These are phyloP conservation scores for Leishmania braziliensis DNA, from an alignment of 208 protist species.

Conservation along the genomic window DNA sequence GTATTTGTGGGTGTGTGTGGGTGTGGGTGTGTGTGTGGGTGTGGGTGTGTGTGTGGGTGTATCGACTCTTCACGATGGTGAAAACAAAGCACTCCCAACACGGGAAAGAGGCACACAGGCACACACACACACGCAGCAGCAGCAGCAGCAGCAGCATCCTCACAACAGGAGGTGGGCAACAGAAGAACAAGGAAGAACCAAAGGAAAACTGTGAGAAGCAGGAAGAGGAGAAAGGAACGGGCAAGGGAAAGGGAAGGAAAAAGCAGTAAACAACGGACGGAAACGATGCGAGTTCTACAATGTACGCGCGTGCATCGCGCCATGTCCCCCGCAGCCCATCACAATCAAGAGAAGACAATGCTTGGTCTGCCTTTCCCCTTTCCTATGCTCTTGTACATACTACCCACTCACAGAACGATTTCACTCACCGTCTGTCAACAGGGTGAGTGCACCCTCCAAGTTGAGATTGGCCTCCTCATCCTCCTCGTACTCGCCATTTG, in stretches of 20 bases:
- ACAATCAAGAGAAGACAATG: neutral
- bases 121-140: neutral
- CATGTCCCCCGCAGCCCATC: neutral
- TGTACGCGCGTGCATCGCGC: neutral
- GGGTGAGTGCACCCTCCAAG: constrained; percentile 56
- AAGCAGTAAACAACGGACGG: neutral
- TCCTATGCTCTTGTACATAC: neutral
- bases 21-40: too few relatives aligned
- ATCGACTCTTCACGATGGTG: neutral
- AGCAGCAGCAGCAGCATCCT: too few relatives aligned
- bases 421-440: constrained; percentile 48
- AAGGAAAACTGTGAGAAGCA: neutral
- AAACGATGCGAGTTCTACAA: neutral
- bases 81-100: neutral
- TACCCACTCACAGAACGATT: neutral
- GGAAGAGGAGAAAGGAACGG: neutral
- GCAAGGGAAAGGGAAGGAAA: neutral
- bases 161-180: neutral
- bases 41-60: constrained; percentile 2
- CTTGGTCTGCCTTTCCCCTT: neutral
- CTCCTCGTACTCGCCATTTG: constrained; percentile 74
- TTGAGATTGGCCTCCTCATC: constrained; percentile 64
- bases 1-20: neutral
- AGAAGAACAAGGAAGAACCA: neutral
- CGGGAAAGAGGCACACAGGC: neutral